A percentile compares a stretch with the other conserved stretches of the same genome.
phyloP scores from a whole-genome alignment of 306 rosid species.

The Cucurbita ficifolia region DNA sequence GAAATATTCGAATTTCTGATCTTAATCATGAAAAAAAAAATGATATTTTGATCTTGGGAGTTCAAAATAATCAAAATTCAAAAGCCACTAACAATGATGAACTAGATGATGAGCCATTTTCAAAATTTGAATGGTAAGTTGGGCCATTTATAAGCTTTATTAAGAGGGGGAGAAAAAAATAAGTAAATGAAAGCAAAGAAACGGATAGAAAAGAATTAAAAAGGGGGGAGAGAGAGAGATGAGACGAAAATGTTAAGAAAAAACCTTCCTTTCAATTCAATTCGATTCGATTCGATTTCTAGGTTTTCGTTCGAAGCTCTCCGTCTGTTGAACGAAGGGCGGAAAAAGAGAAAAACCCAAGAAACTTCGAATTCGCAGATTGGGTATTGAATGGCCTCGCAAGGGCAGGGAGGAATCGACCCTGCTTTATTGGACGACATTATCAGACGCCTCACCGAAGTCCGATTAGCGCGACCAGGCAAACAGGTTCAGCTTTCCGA shows the following conservation, averaged over 20 bases:
- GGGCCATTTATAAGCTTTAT: not conserved
- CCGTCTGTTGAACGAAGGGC: not conserved
- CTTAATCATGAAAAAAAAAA: too few relatives aligned
- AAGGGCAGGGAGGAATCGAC: conserved; percentile 52
- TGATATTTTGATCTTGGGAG: not conserved
- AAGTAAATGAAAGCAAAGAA: not conserved
- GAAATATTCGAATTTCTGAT: too few relatives aligned
- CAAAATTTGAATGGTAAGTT: not conserved
- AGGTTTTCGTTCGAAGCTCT: not conserved
- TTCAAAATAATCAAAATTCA: not conserved
- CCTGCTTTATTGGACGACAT: conserved; percentile 72
- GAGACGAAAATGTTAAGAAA: not conserved
- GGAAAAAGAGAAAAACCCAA: not conserved
- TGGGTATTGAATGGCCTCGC: conserved; percentile 31
- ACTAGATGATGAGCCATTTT: not conserved
- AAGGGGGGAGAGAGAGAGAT: not conserved
- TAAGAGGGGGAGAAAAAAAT: too few relatives aligned
- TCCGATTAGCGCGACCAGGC: conserved; percentile 70
- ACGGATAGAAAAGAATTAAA: not conserved
- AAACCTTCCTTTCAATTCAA: not conserved
- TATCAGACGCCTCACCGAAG: conserved; percentile 75
- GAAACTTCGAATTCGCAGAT: conserved; percentile 1
- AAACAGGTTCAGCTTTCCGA: conserved; percentile 94
- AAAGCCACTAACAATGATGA: not conserved
- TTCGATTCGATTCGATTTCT: not conserved